A percentile compares a stretch with the other conserved stretches of the same genome.
Conservation (phyloP, 495 filamentous ascomycete genomes). For the Articulospora tetracladia region DNA sequence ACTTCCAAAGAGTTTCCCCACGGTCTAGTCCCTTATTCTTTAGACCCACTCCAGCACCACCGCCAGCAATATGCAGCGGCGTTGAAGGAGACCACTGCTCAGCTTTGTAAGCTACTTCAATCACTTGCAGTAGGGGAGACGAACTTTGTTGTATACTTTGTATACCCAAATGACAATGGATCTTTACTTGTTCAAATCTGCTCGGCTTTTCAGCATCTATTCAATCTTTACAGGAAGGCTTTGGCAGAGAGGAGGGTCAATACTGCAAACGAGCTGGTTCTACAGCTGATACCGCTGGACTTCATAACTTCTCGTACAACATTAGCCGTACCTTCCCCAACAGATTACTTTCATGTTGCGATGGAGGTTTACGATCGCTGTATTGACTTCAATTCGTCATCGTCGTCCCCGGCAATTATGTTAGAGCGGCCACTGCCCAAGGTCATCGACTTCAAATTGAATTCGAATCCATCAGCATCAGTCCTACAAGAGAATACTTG, state of each 20-base stretch:
- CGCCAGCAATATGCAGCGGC: constrained; percentile 22
- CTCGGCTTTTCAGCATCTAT: constrained; percentile 70
- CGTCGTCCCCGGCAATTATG: constrained; percentile 66
- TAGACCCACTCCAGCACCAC: constrained; percentile 14
- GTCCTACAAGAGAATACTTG: constrained; percentile 78
- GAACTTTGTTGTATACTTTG: constrained; percentile 81
- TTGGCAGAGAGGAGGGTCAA: constrained; percentile 47
- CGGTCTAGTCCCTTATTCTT: constrained; percentile 33
- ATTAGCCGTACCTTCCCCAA: constrained; percentile 63
- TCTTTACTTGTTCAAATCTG: constrained; percentile 71
- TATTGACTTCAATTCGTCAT: constrained; percentile 46
- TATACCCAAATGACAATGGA: constrained; percentile 68
- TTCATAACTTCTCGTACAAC: constrained; percentile 63
- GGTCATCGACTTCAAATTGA: constrained; percentile 75
- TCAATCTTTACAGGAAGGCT: constrained; percentile 59
- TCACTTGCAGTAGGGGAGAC: constrained; percentile 41
- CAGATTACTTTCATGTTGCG: constrained; percentile 64
- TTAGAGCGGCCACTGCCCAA: constrained; percentile 71
- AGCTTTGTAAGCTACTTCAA: constrained; percentile 37
- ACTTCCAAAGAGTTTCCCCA: constrained; percentile 47
- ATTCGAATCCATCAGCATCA: constrained; percentile 59
- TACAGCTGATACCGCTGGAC: constrained; percentile 77
- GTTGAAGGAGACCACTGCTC: constrained; percentile 29
- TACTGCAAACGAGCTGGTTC: constrained; percentile 62
- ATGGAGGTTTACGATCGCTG: constrained; percentile 88